Conservation (phyloP, 129 eudicot genomes). For the Arctium minus region DNA sequence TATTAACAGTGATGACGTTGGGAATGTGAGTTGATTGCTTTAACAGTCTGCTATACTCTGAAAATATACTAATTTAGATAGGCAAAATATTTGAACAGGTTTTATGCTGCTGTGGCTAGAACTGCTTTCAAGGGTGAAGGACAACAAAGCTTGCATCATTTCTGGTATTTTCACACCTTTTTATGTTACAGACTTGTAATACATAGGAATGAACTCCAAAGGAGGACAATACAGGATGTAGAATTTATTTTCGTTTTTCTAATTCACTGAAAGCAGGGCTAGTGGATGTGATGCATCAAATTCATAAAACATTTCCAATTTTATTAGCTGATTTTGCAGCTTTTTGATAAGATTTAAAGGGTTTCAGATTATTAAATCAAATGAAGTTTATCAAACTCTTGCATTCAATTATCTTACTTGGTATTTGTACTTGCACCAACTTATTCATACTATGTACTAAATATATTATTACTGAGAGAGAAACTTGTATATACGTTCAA, state of each 20-base stretch:
- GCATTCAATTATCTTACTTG: neutral
- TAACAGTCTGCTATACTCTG: neutral
- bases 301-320: neutral
- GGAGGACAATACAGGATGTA: neutral
- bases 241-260: neutral
- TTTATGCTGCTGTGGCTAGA: slow-evolving; percentile 89
- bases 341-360: neutral
- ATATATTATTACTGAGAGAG: neutral
- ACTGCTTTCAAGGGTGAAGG: slow-evolving; percentile 97
- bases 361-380: neutral
- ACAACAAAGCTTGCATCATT: slow-evolving; percentile 92
- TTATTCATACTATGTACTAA: neutral
- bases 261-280: neutral
- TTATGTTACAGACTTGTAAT: neutral
- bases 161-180: slow-evolving; percentile 51
- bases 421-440: neutral
- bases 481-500: neutral
- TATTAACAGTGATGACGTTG: slow-evolving; percentile 91
- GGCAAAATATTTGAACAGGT: slow-evolving; percentile 47
- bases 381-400: neutral
- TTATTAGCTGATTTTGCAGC: neutral
- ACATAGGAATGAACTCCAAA: neutral
- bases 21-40: slow-evolving; percentile 76
- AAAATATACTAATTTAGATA: slow-evolving; percentile 6
- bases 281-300: neutral